These are phyloP conservation scores for Trichoderma atroviride DNA, from an alignment of 2,329 filamentous ascomycete species.

Conservation along the genomic window DNA sequence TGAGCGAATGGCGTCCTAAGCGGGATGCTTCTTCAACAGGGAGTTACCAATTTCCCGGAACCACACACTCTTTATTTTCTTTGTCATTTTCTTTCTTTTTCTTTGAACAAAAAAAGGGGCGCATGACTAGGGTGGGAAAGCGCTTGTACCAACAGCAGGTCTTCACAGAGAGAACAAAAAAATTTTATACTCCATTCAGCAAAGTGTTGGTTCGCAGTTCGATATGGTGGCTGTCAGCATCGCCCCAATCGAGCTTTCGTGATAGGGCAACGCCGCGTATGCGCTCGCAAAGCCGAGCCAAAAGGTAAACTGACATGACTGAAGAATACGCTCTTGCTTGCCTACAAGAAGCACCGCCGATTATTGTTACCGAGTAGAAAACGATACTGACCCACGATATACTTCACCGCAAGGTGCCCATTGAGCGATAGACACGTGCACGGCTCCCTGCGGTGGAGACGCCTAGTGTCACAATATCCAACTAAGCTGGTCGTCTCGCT, in stretches of 20 bases:
- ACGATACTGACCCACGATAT: neutral
- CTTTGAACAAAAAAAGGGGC: conserved; percentile 12
- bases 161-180: neutral
- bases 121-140: conserved; percentile 24
- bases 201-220: neutral
- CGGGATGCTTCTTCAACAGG: conserved; percentile 20
- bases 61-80: conserved; percentile 19
- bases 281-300: neutral
- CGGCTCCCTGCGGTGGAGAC: conserved; percentile 32
- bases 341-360: neutral
- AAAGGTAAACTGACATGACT: conserved; percentile 12
- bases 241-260: neutral
- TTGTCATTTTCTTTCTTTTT: neutral
- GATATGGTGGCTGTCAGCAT: neutral
- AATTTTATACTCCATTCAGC: conserved; percentile 5
- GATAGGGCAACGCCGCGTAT: neutral
- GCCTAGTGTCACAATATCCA: conserved; percentile 27
- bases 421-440: conserved; percentile 43
- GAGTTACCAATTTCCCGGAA: conserved; percentile 25
- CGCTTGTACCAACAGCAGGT: conserved; percentile 27
- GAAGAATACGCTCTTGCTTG: neutral
- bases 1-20: conserved; percentile 16
- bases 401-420: conserved; percentile 34
- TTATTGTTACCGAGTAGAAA: conserved; percentile 5
- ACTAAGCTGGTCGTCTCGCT: conserved; percentile 32